Percentiles rank a stretch among this genome's conserved stretches.
Evolutionary conservation across 495 filamentous ascomycete genomes (phyloP).

Genomic region (Daldinia caldariorum): DNA sequence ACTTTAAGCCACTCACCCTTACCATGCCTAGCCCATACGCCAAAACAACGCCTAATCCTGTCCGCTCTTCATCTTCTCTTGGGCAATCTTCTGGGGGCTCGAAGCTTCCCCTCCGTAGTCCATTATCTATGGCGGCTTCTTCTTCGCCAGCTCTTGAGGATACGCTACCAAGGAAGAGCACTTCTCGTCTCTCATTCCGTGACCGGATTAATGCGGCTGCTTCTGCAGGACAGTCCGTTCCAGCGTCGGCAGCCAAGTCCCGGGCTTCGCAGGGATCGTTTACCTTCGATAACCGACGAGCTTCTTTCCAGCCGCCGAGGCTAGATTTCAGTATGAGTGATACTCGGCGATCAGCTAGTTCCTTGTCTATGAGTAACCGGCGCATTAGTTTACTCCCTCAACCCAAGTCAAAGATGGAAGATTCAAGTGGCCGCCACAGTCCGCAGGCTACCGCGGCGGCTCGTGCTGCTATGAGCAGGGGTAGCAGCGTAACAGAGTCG

Average conservation of each 20-base stretch:
- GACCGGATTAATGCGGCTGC: constrained; percentile 54
- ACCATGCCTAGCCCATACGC: constrained; percentile 72
- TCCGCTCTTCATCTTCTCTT: constrained; percentile 52
- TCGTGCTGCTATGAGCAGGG: constrained; percentile 50
- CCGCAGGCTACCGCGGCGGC: constrained; percentile 55
- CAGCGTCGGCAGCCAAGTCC: constrained; percentile 49
- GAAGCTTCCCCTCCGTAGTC: constrained; percentile 59
- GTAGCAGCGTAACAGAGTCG: constrained; percentile 35
- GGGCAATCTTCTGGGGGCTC: constrained; percentile 53
- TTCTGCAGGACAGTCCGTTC: constrained; percentile 51
- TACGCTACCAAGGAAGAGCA: constrained; percentile 49
- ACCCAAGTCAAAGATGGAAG: constrained; percentile 47
- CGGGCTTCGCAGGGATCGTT: constrained; percentile 44
- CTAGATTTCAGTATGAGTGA: constrained; percentile 38
- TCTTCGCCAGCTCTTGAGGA: constrained; percentile 55
- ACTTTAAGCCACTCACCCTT: constrained; percentile 70
- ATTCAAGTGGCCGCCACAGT: constrained; percentile 50
- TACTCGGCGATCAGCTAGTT: constrained; percentile 57
- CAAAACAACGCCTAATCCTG: constrained; percentile 53
- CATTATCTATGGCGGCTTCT: constrained; percentile 54
- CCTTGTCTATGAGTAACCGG: constrained; percentile 54
- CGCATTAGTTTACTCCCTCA: constrained; percentile 63
- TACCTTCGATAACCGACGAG: constrained; percentile 54
- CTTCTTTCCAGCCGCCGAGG: constrained; percentile 57
- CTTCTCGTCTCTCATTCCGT: constrained; percentile 58